Percentiles rank a stretch among this genome's conserved stretches.
Evolutionary conservation across 495 filamentous ascomycete species (phyloP).

Genomic region (Talaromyces nanjingensis): DNA sequence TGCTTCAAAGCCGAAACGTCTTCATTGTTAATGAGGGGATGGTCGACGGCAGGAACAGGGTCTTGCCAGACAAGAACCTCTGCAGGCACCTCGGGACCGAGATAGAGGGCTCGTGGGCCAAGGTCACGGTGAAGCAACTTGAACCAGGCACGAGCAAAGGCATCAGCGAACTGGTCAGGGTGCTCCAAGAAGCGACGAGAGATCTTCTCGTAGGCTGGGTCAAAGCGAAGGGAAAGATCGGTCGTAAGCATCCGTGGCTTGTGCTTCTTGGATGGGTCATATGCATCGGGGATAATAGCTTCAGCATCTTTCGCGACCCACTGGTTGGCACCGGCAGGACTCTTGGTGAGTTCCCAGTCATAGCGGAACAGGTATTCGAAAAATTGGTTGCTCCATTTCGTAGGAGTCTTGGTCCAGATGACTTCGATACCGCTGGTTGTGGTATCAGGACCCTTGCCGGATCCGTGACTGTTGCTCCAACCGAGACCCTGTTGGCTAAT

Average conservation of each 20-base stretch:
- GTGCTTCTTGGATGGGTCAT: constrained; percentile 57
- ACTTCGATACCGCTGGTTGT: constrained; percentile 71
- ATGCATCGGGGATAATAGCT: constrained; percentile 59
- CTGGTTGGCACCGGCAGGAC: constrained; percentile 65
- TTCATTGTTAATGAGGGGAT: constrained; percentile 47
- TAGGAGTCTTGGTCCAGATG: constrained; percentile 64
- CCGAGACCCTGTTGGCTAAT: constrained; percentile 61
- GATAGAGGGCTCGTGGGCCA: constrained; percentile 57
- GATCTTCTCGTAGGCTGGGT: constrained; percentile 67
- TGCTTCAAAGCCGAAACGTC: constrained; percentile 58
- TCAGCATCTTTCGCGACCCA: constrained; percentile 64
- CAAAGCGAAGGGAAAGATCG: constrained; percentile 62
- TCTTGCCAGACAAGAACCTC: constrained; percentile 63
- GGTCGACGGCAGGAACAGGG: constrained; percentile 47
- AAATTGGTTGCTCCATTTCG: constrained; percentile 60
- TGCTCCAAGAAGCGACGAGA: constrained; percentile 57
- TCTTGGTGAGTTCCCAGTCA: constrained; percentile 71
- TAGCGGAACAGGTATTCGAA: constrained; percentile 67
- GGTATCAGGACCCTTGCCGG: constrained; percentile 56
- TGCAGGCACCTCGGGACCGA: constrained; percentile 61
- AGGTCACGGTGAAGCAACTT: constrained; percentile 71
- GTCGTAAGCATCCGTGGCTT: constrained; percentile 61
- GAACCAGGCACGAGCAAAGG: constrained; percentile 67
- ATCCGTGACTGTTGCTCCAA: constrained; percentile 51
- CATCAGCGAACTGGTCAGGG: constrained; percentile 57